A percentile compares a stretch with the other conserved stretches of the same genome.
phyloP scores from a whole-genome alignment of 331 rosid species.

The Acacia concinna region DNA sequence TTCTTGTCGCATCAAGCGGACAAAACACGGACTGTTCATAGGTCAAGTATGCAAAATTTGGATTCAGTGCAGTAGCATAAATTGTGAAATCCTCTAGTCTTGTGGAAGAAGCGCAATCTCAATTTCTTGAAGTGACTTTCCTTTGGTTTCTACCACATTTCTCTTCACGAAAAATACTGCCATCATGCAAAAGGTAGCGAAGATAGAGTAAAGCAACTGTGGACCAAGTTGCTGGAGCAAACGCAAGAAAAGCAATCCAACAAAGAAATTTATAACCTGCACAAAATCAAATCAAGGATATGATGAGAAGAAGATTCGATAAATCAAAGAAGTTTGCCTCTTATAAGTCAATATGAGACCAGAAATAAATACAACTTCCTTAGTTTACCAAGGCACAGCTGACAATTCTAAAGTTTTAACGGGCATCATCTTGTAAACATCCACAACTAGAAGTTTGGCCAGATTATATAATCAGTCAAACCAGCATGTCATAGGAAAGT shows the following conservation, averaged over 20 bases:
- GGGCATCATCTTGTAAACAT: conserved; percentile 11
- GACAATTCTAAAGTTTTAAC: conserved; percentile 17
- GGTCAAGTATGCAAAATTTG: conserved; percentile 23
- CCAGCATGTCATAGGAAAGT: neutral
- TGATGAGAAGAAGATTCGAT: conserved; percentile 18
- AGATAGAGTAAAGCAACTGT: conserved; percentile 72
- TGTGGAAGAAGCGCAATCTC: conserved; percentile 96
- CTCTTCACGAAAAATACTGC: conserved; percentile 84
- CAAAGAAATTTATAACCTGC: conserved; percentile 94
- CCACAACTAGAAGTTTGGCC: neutral
- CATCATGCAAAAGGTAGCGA: conserved; percentile 68
- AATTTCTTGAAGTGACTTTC: conserved; percentile 94
- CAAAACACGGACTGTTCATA: neutral
- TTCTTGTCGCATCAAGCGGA: conserved; percentile 15
- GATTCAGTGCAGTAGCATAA: conserved; percentile 8
- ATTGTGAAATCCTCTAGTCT: conserved; percentile 56
- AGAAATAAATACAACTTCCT: conserved; percentile 2
- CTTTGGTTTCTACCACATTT: conserved; percentile 93
- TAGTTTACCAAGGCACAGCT: conserved; percentile 6
- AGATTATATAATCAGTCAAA: conserved; percentile 17
- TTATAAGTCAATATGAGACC: neutral
- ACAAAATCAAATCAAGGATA: conserved; percentile 23
- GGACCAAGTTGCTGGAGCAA: conserved; percentile 84
- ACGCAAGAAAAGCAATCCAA: conserved; percentile 86
- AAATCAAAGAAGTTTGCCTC: conserved; percentile 4